Evolutionary conservation across 2,329 filamentous ascomycete genomes (phyloP), one percentile per base, ranked within the genome.

Genomic region (Tolypocladium amazonense): DNA sequence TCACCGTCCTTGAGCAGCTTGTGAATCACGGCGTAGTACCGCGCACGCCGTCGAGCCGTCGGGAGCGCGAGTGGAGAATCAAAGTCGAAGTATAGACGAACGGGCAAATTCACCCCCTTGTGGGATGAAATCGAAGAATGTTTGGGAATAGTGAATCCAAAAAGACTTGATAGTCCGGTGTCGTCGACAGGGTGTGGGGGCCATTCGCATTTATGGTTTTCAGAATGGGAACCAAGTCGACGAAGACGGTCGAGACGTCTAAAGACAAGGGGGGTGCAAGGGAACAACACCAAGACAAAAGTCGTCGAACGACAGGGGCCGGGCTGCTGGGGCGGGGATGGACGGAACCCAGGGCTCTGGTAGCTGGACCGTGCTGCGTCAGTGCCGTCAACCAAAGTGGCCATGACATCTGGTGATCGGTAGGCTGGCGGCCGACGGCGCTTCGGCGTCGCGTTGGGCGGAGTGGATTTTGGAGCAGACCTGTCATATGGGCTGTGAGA

Each of bases 401-500:
- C 57, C 47, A 59, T 57, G 59, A 47, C 55, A 61, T 62, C 60
- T 65, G 64, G 64, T 65, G 66, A 70, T 70, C 64, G 62, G 65
- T 66, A 65, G 62, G 63, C 60, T 65, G 60, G 66, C 62, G 64
- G 59, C 62, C 62, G 62, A 67, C 56, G 61, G 66, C 59, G 47
- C 65, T 59, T 69, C 61, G 60, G 66, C 50, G 35, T 41, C 56
- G 56, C 53, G 27, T 59, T 62, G 63, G 64, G 60, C 62, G 62
- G 60, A 63, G 62, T 64, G 53, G 63, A 60, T 35, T 59, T 56
- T 59, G 63, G 64, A 68, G 66, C 60, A 72, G 71, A 73, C 71
- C 65, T 73, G 71, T 73, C 71, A 72, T 68, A 72, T 73, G 66
- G 63, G 61, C 63, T 67, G 65, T 70, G 65, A 71, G 65, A 70